These are phyloP conservation scores for Venturia pyrina DNA, from an alignment of 2,329 filamentous ascomycete species.

Conservation along the genomic window DNA sequence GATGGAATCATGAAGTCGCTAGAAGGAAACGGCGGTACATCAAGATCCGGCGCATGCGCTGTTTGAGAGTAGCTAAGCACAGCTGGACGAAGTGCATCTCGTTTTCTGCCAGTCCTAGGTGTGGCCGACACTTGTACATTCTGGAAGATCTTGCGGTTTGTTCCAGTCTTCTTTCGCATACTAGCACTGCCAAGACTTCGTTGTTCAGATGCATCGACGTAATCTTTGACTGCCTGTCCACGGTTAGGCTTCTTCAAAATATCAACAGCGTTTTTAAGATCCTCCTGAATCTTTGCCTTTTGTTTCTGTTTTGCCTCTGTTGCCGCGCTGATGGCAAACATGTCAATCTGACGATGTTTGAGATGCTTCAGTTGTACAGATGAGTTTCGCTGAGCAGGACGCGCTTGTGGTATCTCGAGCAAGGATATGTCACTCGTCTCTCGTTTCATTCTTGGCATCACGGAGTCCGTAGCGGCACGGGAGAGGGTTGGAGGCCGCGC, in stretches of 20 bases:
- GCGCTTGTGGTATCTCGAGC: conserved; percentile 35
- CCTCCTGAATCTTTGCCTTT: conserved; percentile 57
- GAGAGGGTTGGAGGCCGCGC: conserved; percentile 53
- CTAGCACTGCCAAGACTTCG: conserved; percentile 23
- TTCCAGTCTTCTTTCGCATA: conserved; percentile 15
- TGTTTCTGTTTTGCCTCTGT: conserved; percentile 51
- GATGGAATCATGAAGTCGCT: conserved; percentile 30
- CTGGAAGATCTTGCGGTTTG: conserved; percentile 19
- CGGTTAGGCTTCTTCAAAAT: conserved; percentile 68
- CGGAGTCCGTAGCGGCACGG: conserved; percentile 52
- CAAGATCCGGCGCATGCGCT: conserved; percentile 9
- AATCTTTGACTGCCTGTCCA: conserved; percentile 54
- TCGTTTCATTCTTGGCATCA: conserved; percentile 54
- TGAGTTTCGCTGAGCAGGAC: conserved; percentile 24
- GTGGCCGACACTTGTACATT: conserved; percentile 33
- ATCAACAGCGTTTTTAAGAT: conserved; percentile 64
- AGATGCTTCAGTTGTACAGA: conserved; percentile 35
- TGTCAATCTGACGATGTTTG: conserved; percentile 43
- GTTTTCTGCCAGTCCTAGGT: conserved; percentile 26
- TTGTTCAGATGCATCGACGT: conserved; percentile 58
- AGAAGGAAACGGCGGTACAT: conserved; percentile 12
- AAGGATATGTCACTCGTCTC: conserved; percentile 54
- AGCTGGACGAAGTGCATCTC: conserved; percentile 23
- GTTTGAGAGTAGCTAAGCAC: conserved; percentile 20
- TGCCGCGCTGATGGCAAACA: conserved; percentile 42